Percentiles rank a stretch among this genome's conserved stretches.
Evolutionary conservation across 192 early-diverging fungal species (phyloP).

Genomic region (Gamsiella multidivaricata): DNA sequence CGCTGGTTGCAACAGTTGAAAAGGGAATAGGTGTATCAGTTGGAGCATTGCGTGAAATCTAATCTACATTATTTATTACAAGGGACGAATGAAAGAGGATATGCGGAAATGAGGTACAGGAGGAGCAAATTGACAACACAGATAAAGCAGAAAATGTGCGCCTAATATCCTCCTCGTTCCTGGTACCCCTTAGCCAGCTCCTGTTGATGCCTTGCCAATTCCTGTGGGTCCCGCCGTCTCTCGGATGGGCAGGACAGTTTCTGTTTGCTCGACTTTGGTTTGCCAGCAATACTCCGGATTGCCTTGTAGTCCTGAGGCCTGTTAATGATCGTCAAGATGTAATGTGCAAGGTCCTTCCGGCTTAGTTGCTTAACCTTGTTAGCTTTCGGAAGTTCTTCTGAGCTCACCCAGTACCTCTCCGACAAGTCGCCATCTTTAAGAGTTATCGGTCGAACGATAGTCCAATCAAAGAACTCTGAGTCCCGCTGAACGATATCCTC

Average conservation of each 20-base stretch:
- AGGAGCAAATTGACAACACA: background rate
- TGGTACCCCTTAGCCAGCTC: background rate
- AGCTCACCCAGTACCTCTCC: slow-evolving; percentile 29
- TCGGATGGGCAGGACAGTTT: background rate
- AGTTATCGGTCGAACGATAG: slow-evolving; percentile 53
- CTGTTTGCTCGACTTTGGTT: slow-evolving; percentile 7
- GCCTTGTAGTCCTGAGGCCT: slow-evolving; percentile 12
- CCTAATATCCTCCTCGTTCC: background rate
- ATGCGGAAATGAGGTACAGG: background rate
- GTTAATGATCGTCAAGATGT: slow-evolving; percentile 52
- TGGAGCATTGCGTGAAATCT: background rate
- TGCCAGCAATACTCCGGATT: slow-evolving; percentile 45
- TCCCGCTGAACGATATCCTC: slow-evolving; percentile 54
- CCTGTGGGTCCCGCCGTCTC: background rate
- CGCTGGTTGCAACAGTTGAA: too few relatives aligned
- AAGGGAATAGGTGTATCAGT: too few relatives aligned
- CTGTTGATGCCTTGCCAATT: background rate
- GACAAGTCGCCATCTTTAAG: slow-evolving; percentile 49
- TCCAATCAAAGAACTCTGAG: slow-evolving; percentile 47
- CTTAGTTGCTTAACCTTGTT: slow-evolving; percentile 45
- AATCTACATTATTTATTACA: background rate
- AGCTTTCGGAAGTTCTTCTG: slow-evolving; percentile 28
- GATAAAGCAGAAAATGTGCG: too few relatives aligned
- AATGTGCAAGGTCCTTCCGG: slow-evolving; percentile 53
- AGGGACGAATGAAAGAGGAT: background rate